These are phyloP conservation scores for Tillandsia fasciculata DNA, from an alignment of 176 grass and related monocot genomes.

Conservation along the genomic window DNA sequence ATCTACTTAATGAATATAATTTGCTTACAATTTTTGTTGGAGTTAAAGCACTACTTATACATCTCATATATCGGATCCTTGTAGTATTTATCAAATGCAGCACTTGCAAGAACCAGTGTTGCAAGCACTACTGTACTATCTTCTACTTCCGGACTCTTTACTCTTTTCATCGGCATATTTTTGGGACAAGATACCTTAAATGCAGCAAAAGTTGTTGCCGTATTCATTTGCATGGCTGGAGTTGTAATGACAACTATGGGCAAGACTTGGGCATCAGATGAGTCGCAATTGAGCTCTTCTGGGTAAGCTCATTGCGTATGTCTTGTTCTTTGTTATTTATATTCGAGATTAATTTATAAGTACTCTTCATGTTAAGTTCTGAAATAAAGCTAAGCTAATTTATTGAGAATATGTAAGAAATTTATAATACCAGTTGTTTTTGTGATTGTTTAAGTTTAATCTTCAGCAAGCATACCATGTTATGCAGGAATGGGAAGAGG, in stretches of 20 bases:
- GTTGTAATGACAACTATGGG: conserved; percentile 93
- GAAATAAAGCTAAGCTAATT: not conserved
- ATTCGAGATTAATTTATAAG: not conserved
- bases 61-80: conserved; percentile 32
- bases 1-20: no score
- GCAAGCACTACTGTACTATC: conserved; percentile 94
- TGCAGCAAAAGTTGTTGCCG: conserved; percentile 74
- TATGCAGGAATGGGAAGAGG: conserved; percentile 50
- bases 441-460: conserved; percentile 15
- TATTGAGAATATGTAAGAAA: not conserved
- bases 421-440: not conserved
- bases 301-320: conserved; percentile 34
- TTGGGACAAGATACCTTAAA: conserved; percentile 88
- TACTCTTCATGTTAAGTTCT: not conserved
- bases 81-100: conserved; percentile 98
- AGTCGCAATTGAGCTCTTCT: conserved; percentile 50
- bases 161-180: conserved; percentile 78
- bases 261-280: conserved; percentile 95
- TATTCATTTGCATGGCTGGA: conserved; percentile 89
- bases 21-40: not conserved
- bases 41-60: conserved; percentile 13
- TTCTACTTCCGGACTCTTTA: conserved; percentile 95
- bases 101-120: conserved; percentile 97
- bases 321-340: not conserved
- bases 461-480: conserved; percentile 1